A percentile compares a stretch with the other conserved stretches of the same genome.
phyloP scores from a whole-genome alignment of 768 basidiomycete genomes.

The Boletus subparvulus region DNA sequence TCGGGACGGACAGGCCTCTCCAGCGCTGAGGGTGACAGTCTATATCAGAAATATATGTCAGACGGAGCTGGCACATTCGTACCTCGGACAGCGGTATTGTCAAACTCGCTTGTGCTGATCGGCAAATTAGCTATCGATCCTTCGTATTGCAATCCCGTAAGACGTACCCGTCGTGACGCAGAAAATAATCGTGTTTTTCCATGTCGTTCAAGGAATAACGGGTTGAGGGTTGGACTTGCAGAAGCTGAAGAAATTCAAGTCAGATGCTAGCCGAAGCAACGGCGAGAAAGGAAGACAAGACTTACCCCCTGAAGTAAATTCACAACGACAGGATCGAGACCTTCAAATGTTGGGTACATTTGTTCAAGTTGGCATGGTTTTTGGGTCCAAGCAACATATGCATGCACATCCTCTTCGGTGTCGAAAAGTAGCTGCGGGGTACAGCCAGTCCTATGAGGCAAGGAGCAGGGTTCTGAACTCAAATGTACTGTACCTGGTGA shows the following conservation, averaged over 20 bases:
- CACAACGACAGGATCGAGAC: constrained; percentile 21
- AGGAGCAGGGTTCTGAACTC: neutral
- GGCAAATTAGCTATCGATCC: constrained; percentile 2
- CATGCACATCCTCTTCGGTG: constrained; percentile 20
- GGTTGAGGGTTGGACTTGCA: constrained; percentile 5
- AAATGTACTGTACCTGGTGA: constrained; percentile 22
- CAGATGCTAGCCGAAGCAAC: neutral
- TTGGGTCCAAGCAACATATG: constrained; percentile 22
- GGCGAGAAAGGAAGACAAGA: neutral
- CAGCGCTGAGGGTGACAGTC: constrained; percentile 10
- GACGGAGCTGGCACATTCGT: neutral
- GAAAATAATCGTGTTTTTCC: constrained; percentile 28
- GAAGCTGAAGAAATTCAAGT: constrained; percentile 17
- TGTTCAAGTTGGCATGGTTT: neutral
- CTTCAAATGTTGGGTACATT: constrained; percentile 26
- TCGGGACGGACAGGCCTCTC: constrained; percentile 17
- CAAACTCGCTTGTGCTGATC: constrained; percentile 25
- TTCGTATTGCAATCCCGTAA: neutral
- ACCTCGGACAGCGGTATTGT: constrained; percentile 21
- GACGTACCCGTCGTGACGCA: constrained; percentile 20
- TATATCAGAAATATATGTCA: constrained; percentile 11
- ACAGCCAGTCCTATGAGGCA: neutral
- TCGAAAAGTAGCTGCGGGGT: constrained; percentile 34
- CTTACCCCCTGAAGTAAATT: constrained; percentile 34
- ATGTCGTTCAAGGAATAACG: constrained; percentile 23